Evolutionary conservation across 2,329 filamentous ascomycete species (phyloP), one percentile per base, ranked within the genome.

Genomic region (Dendryphion nanum): DNA sequence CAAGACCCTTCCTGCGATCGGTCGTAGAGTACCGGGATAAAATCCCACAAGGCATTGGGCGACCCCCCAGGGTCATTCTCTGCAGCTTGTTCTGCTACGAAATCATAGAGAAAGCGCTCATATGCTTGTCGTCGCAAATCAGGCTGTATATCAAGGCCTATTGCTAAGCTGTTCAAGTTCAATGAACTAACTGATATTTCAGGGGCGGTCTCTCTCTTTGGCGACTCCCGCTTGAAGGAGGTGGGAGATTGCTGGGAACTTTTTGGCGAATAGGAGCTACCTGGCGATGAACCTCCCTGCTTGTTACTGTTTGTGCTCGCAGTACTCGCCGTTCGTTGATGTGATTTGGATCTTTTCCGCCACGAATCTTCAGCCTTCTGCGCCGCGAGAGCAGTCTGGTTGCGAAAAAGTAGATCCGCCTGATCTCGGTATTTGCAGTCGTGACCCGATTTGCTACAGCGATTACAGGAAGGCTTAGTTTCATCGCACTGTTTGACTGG

Each of bases 361-460:
- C 61, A 63, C 6, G 57, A 57, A 6, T 56, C 51, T 37, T 63
- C 58, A 6, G 61, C 60, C 39, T 52, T 55, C 34, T 64, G 59
- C 2, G 58, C 61, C 24, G 61, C 57, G 35, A 50, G 47, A 10
- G 54, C 49, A 7, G 59, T 64, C 36, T 64, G 57, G 26, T 64
- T 63, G 4, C 59, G 55, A 26, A 64, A 63, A 6, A 62, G 38
- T 4, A 64, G 45, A 26, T 63, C 58, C 30, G 43, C 49, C 35
- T 57, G 55, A 30, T 64, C 58, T 24, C 60, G 49, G 38, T 64
- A 64, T 17, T 41, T 55, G 54, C 61, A 64, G 4, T 60, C 48
- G 33, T 54, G 45, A 10, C 42, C 37, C 2, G 52, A 40, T 38
- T 56, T 63, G 41, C 15, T 48, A 41, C 61, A 64, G 10, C 61